Base-by-base conservation (phyloP, 1,284 basidiomycete genomes). In the Ceratobasidium sp. region DNA sequence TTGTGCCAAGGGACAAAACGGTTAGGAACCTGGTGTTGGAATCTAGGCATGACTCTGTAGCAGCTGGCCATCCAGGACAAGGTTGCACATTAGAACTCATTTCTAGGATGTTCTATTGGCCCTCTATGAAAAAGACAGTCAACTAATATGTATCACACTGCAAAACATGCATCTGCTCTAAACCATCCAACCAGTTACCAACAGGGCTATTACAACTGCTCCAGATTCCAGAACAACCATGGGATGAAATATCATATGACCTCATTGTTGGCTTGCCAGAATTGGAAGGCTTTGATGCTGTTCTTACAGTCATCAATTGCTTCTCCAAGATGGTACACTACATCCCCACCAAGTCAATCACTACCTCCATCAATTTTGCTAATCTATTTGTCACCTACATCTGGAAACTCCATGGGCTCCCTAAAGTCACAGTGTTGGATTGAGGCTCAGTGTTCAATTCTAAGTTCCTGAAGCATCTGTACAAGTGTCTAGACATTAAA, bases 241-340 rank as follows among this genome's bases (percentile, higher is more conserved):
- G 73, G 72, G 53, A 69, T 20, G 32, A 71, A 0, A 55, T 70
- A 12, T 12, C 47, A 0, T 71, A 62, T 42, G 31, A 70, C 15
- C 20, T 73, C 42, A 75, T 76, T 56, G 56, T 69, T 15, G 64
- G 72, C 15, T 67, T 76, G 2, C 75, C 74, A 3, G 10, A 12
- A 0, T 69, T 54, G 1, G 3, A 72, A 0, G 72, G 73, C 0
- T 69, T 58, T 53, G 71, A 75, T 45, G 15, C 69, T 25, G 73
- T 75, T 49, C 69, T 74, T 10, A 72, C 75, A 1, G 64, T 75
- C 0, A 67, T 74, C 0, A 72, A 75, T 64, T 38, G 74, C 1
- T 64, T 76, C 10, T 73, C 72, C 17, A 75, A 74, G 56, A 65
- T 56, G 38, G 68, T 70, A 0, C 56, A 73, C 31, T 72, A 76